Conservation (phyloP, 495 filamentous ascomycete genomes). For the Cladorrhinum samala region DNA sequence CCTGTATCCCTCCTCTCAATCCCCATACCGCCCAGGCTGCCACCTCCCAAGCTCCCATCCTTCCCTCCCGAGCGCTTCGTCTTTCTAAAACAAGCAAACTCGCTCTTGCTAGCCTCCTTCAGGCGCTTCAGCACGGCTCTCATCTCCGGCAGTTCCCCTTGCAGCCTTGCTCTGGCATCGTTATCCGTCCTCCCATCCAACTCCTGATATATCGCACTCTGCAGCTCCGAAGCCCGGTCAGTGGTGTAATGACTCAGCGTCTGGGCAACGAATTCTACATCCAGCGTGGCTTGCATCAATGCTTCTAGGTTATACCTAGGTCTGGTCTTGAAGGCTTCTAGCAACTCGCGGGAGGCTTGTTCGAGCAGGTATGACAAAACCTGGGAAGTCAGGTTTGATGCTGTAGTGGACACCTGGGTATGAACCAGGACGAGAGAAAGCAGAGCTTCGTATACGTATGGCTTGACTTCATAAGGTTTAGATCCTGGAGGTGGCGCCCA, state of each 20-base stretch:
- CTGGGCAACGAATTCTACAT: constrained; percentile 95
- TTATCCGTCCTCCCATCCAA: constrained; percentile 82
- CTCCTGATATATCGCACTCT: constrained; percentile 84
- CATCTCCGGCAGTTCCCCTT: constrained; percentile 86
- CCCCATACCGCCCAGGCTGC: neutral
- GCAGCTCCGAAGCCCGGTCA: constrained; percentile 68
- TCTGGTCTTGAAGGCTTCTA: constrained; percentile 63
- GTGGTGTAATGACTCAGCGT: constrained; percentile 82
- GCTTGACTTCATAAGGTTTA: constrained; percentile 67
- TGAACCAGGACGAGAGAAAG: constrained; percentile 81
- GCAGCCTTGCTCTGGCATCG: constrained; percentile 68
- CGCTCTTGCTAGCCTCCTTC: constrained; percentile 72
- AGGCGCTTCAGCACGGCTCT: constrained; percentile 73
- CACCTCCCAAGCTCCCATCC: neutral
- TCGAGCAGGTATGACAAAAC: constrained; percentile 79
- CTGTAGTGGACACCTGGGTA: constrained; percentile 82
- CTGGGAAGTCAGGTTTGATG: constrained; percentile 59
- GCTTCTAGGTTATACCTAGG: constrained; percentile 64
- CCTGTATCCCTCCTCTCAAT: constrained; percentile 23
- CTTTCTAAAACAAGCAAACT: constrained; percentile 78
- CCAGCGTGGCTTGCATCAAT: constrained; percentile 93
- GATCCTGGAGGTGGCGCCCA: constrained; percentile 59
- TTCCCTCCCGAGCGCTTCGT: constrained; percentile 20
- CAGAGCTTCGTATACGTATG: constrained; percentile 84
- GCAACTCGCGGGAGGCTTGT: constrained; percentile 61